Percentiles rank a stretch among this genome's conserved stretches.
phyloP scores from a whole-genome alignment of 108 stramenopile genomes.

The Schizochytrium sp. region DNA sequence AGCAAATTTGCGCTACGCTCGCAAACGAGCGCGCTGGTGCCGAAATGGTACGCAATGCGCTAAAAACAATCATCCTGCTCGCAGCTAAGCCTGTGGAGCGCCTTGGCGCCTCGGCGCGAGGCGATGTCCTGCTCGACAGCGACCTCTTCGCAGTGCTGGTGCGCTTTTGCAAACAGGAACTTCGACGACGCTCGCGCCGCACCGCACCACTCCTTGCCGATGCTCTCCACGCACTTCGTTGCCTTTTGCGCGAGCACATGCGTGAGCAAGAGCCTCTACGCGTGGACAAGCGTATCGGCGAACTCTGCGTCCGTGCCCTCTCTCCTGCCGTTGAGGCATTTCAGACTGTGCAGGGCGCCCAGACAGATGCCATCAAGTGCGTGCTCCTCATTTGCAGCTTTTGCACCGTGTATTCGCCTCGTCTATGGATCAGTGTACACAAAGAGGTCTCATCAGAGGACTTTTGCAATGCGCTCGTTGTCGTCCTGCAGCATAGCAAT shows the following conservation, averaged over 20 bases:
- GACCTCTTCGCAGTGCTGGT: neutral
- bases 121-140: neutral
- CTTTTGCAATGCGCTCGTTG: neutral
- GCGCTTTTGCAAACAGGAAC: neutral
- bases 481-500: neutral
- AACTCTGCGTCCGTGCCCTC: neutral
- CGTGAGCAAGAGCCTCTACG: neutral
- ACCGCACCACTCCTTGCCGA: neutral
- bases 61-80: neutral
- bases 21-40: neutral
- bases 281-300: neutral
- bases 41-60: neutral
- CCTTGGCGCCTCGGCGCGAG: neutral
- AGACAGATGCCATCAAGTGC: neutral
- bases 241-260: neutral
- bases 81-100: neutral
- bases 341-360: neutral
- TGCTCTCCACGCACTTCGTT: neutral
- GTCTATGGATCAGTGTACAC: neutral
- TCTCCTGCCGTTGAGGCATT: neutral
- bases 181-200: neutral
- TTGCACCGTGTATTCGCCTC: neutral
- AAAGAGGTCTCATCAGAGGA: neutral
- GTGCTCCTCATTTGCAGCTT: neutral
- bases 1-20: neutral